Percentiles rank a stretch among this genome's conserved stretches.
Evolutionary conservation across 495 filamentous ascomycete species (phyloP).

Genomic region (Patellaria atrata): DNA sequence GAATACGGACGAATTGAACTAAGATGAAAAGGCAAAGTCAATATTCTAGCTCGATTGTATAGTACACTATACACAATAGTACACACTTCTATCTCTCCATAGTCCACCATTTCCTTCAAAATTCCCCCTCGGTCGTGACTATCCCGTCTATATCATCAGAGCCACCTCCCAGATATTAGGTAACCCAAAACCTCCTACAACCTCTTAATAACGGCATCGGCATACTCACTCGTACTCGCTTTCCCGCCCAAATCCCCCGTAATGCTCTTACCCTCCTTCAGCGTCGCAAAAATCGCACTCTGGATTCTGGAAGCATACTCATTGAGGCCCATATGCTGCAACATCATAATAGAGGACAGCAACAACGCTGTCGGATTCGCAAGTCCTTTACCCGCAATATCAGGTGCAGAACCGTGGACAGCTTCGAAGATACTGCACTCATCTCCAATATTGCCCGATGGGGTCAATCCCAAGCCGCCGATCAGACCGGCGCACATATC

Average conservation of each 20-base stretch:
- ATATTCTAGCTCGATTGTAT: constrained; percentile 3
- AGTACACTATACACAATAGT: constrained; percentile 4
- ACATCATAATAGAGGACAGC: constrained; percentile 92
- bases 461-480: constrained; percentile 90
- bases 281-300: constrained; percentile 82
- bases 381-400: constrained; percentile 90
- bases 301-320: constrained; percentile 79
- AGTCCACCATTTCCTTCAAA: too few species aligned
- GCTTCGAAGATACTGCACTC: constrained; percentile 97
- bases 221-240: constrained; percentile 83
- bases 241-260: constrained; percentile 93
- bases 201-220: constrained; percentile 74
- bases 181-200: constrained; percentile 38
- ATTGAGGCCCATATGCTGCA: constrained; percentile 90
- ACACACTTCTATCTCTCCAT: constrained; percentile 1
- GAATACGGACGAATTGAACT: too few species aligned
- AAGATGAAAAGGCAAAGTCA: background rate
- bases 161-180: constrained; percentile 3
- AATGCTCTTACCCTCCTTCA: constrained; percentile 86
- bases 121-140: too few species aligned
- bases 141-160: background rate
- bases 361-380: constrained; percentile 93
- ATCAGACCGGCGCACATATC: constrained; percentile 99
- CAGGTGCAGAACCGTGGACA: constrained; percentile 93
- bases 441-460: constrained; percentile 86